Conservation (phyloP, 2,329 filamentous ascomycete species). For the Penicillium concentricum region DNA sequence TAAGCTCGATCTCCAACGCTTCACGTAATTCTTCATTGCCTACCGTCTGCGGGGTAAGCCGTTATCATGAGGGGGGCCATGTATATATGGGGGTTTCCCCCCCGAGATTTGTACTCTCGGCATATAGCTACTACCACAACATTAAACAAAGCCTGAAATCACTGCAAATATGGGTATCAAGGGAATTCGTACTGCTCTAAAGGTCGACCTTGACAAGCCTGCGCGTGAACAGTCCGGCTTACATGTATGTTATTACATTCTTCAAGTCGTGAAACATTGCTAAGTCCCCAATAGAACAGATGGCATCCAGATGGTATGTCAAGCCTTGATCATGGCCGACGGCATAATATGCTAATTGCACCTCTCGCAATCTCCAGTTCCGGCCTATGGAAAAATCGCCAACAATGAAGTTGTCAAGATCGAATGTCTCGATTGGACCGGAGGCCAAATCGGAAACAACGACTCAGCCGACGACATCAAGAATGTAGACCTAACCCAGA, state of each 20-base stretch:
- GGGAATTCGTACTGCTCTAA: conserved; percentile 67
- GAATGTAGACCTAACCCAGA: conserved; percentile 76
- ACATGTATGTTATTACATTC: conserved; percentile 57
- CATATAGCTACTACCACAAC: neutral
- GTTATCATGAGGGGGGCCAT: conserved; percentile 3
- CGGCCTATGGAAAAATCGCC: conserved; percentile 68
- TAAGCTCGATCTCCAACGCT: conserved; percentile 1
- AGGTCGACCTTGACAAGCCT: conserved; percentile 70
- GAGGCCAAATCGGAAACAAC: conserved; percentile 82
- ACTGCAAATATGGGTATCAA: conserved; percentile 35
- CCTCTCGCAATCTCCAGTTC: conserved; percentile 55
- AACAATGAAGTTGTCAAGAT: conserved; percentile 89
- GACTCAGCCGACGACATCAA: conserved; percentile 86
- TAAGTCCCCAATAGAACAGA: conserved; percentile 61
- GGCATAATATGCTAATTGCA: neutral
- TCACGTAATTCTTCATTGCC: neutral
- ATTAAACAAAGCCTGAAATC: neutral
- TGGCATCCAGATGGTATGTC: conserved; percentile 84
- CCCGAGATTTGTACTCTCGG: neutral
- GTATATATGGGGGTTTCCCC: neutral
- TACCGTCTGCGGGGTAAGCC: conserved; percentile 1
- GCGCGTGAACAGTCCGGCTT: conserved; percentile 67
- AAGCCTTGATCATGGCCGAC: neutral
- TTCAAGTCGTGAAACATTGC: neutral
- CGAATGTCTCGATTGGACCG: conserved; percentile 79